These are phyloP conservation scores for Kalaharituber pfeilii DNA, from an alignment of 2,329 filamentous ascomycete genomes.

Conservation along the genomic window DNA sequence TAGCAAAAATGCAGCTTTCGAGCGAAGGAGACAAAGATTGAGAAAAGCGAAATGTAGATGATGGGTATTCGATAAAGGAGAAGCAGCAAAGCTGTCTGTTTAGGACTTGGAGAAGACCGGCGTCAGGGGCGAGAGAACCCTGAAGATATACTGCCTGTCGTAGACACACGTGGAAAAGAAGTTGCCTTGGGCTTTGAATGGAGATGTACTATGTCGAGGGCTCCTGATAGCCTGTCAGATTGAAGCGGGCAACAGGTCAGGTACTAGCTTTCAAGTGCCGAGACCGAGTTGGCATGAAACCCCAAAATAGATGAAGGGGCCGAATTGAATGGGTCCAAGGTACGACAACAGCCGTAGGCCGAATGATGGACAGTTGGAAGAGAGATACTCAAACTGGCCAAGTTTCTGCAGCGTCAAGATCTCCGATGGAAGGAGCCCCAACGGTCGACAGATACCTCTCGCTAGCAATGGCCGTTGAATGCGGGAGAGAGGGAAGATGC, in stretches of 20 bases:
- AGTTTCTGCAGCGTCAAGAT: not conserved
- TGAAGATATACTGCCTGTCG: too few relatives aligned
- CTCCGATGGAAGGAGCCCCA: not conserved
- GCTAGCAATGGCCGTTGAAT: too few relatives aligned
- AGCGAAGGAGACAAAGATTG: not conserved
- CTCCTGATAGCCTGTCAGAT: too few relatives aligned
- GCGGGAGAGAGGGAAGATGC: not conserved
- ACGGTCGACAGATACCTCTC: not conserved
- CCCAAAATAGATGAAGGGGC: not conserved
- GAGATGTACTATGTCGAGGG: too few relatives aligned
- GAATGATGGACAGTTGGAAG: not conserved
- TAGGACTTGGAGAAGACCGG: not conserved
- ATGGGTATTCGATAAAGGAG: not conserved
- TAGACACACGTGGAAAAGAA: too few relatives aligned
- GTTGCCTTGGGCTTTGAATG: too few relatives aligned
- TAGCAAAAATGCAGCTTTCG: not conserved
- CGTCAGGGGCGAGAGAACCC: not conserved
- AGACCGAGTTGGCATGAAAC: not conserved
- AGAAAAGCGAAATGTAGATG: not conserved
- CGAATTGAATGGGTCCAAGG: not conserved
- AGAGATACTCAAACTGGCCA: not conserved
- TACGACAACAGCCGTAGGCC: not conserved
- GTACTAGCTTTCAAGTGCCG: not conserved
- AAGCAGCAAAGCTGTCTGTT: not conserved
- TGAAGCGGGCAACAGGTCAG: not conserved